Evolutionary conservation across 2,329 filamentous ascomycete species (phyloP).

Genomic region (Apiospora koreana): DNA sequence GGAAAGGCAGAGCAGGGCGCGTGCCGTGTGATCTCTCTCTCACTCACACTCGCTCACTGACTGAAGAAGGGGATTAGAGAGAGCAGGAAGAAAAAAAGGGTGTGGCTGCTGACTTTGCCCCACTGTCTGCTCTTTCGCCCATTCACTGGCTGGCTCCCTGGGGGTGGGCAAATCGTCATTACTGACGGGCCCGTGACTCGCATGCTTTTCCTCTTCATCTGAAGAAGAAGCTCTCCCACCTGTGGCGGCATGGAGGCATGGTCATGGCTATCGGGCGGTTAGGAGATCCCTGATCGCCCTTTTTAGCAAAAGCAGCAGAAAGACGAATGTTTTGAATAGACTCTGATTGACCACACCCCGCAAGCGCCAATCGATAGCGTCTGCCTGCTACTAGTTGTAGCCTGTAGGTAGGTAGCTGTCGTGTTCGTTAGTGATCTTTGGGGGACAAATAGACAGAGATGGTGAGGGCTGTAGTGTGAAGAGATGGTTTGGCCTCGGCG

Average conservation of each 20-base stretch:
- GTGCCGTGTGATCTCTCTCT: slow-evolving; percentile 8
- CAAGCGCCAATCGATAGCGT: slow-evolving; percentile 5
- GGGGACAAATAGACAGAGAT: neutral
- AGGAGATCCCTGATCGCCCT: slow-evolving; percentile 1
- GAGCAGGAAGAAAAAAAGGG: neutral
- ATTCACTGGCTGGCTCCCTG: slow-evolving; percentile 21
- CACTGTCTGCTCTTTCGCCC: slow-evolving; percentile 27
- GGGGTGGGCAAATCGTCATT: slow-evolving; percentile 33
- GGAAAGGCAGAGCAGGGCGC: neutral
- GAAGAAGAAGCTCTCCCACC: slow-evolving; percentile 11
- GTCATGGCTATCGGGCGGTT: slow-evolving; percentile 10
- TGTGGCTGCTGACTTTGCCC: slow-evolving; percentile 30
- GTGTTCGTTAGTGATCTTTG: neutral
- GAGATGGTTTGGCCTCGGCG: slow-evolving; percentile 2
- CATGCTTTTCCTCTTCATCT: slow-evolving; percentile 27
- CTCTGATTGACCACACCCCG: slow-evolving; percentile 1
- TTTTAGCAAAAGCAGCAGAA: neutral
- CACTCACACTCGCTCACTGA: neutral
- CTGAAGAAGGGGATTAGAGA: neutral
- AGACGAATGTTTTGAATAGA: slow-evolving; percentile 11
- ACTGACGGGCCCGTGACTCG: slow-evolving; percentile 35
- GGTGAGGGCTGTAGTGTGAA: neutral
- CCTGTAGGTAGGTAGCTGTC: neutral
- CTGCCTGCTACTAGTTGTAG: neutral
- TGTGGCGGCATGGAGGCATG: slow-evolving; percentile 15